These are phyloP conservation scores for Candida sanyaensis DNA, from an alignment of 1,139 yeast genomes.

Conservation along the genomic window DNA sequence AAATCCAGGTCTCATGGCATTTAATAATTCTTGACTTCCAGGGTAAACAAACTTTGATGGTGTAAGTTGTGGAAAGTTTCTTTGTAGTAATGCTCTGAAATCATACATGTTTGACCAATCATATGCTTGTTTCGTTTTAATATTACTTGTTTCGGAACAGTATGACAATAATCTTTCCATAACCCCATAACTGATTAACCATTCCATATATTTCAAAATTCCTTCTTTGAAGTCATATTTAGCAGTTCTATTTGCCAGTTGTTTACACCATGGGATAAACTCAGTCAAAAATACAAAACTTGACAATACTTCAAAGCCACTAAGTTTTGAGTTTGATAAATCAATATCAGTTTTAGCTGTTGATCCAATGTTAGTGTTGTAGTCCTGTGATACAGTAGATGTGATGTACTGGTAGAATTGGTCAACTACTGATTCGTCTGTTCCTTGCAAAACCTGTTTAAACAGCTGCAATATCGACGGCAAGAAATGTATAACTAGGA, in stretches of 20 bases:
- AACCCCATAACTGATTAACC: constrained; percentile 60
- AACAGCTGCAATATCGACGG: constrained; percentile 59
- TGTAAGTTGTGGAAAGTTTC: constrained; percentile 57
- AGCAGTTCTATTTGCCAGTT: constrained; percentile 47
- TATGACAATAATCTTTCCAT: constrained; percentile 74
- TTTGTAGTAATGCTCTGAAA: constrained; percentile 66
- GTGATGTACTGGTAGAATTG: constrained; percentile 29
- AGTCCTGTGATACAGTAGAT: constrained; percentile 22
- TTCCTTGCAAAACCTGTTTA: constrained; percentile 26
- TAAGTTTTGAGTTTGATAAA: constrained; percentile 52
- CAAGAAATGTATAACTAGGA: constrained; percentile 60
- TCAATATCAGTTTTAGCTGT: constrained; percentile 35
- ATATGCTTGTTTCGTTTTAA: constrained; percentile 28
- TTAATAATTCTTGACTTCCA: constrained; percentile 26
- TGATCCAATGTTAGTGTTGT: constrained; percentile 17
- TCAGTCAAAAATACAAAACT: constrained; percentile 61
- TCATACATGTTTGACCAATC: constrained; percentile 57
- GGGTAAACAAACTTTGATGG: constrained; percentile 41
- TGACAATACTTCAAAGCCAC: constrained; percentile 50
- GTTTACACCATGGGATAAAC: constrained; percentile 73
- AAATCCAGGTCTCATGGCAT: constrained; percentile 22
- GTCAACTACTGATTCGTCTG: constrained; percentile 22
- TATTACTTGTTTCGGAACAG: constrained; percentile 63
- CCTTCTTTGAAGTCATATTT: constrained; percentile 51
- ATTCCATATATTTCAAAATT: constrained; percentile 39